phyloP scores from a whole-genome alignment of 2,329 filamentous ascomycete genomes.

The Penicillium sp. region DNA sequence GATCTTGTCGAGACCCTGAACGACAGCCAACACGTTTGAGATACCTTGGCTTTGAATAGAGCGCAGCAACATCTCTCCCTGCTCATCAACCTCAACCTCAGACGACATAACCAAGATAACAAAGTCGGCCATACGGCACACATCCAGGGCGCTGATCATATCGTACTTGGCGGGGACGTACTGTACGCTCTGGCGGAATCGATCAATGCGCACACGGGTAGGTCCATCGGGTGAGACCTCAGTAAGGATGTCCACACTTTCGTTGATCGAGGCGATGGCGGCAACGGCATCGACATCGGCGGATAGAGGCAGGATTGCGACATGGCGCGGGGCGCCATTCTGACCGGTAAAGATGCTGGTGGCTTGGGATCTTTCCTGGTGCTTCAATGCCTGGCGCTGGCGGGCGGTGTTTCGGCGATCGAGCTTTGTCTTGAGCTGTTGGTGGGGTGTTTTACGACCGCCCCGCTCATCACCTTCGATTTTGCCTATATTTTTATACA shows the following conservation, averaged over 20 bases:
- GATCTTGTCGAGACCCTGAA: constrained; percentile 75
- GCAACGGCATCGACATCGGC: constrained; percentile 67
- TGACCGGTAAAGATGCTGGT: constrained; percentile 81
- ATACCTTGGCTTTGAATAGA: constrained; percentile 92
- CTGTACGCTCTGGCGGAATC: constrained; percentile 93
- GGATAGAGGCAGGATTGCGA: constrained; percentile 85
- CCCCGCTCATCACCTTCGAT: constrained; percentile 71
- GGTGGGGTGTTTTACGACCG: constrained; percentile 82
- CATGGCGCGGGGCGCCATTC: constrained; percentile 83
- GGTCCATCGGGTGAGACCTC: constrained; percentile 61
- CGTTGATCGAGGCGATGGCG: constrained; percentile 71
- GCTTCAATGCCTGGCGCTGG: constrained; percentile 82
- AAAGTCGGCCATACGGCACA: constrained; percentile 86
- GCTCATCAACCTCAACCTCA: constrained; percentile 71
- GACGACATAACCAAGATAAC: constrained; percentile 84
- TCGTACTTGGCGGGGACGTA: constrained; percentile 77
- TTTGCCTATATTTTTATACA: constrained; percentile 62
- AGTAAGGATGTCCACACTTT: constrained; percentile 75
- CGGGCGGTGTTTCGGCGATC: constrained; percentile 93
- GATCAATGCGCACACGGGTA: constrained; percentile 72
- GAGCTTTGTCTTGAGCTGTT: constrained; percentile 96
- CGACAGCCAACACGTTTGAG: constrained; percentile 84
- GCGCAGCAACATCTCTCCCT: constrained; percentile 82
- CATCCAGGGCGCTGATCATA: constrained; percentile 76
- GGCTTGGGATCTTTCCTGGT: constrained; percentile 77